Evolutionary conservation across 345 rosid genomes (phyloP).

Genomic region (Syzygium aromaticum): DNA sequence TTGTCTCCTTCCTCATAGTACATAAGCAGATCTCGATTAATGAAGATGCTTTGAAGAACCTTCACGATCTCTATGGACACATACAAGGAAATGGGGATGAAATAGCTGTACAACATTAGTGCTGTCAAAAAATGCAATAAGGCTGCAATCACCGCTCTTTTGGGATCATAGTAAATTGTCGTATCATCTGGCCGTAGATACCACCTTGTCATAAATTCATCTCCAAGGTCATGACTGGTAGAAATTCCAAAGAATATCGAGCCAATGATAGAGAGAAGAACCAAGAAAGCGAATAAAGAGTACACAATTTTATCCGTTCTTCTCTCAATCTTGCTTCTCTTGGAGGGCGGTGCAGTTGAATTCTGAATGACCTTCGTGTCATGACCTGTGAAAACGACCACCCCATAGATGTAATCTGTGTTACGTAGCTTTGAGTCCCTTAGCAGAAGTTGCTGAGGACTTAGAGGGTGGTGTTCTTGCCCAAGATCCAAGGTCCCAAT

Average conservation of each 20-base stretch:
- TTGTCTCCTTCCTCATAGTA: constrained; percentile 79
- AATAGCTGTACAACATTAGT: constrained; percentile 76
- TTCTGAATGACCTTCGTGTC: constrained; percentile 95
- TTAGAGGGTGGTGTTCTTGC: constrained; percentile 58
- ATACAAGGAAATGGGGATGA: constrained; percentile 90
- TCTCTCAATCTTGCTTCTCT: constrained; percentile 85
- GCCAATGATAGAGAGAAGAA: constrained; percentile 56
- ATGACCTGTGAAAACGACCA: constrained; percentile 76
- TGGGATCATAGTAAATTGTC: constrained; percentile 57
- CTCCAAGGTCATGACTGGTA: constrained; percentile 51
- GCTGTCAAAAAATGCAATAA: constrained; percentile 67
- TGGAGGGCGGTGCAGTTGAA: constrained; percentile 87
- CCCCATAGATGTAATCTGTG: constrained; percentile 80
- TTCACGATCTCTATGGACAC: constrained; percentile 93
- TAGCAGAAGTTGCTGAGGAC: constrained; percentile 89
- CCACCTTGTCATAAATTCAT: constrained; percentile 86
- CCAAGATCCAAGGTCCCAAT: constrained; percentile 66
- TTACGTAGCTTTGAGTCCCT: constrained; percentile 86
- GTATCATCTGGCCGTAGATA: constrained; percentile 84
- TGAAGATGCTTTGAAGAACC: constrained; percentile 84
- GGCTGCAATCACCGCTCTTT: constrained; percentile 55
- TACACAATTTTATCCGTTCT: constrained; percentile 77
- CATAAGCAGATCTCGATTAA: constrained; percentile 76
- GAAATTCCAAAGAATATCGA: constrained; percentile 68
- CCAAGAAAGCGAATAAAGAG: constrained; percentile 53